phyloP scores from a whole-genome alignment of 2,329 filamentous ascomycete genomes.

The Lachnum nothofagi region DNA sequence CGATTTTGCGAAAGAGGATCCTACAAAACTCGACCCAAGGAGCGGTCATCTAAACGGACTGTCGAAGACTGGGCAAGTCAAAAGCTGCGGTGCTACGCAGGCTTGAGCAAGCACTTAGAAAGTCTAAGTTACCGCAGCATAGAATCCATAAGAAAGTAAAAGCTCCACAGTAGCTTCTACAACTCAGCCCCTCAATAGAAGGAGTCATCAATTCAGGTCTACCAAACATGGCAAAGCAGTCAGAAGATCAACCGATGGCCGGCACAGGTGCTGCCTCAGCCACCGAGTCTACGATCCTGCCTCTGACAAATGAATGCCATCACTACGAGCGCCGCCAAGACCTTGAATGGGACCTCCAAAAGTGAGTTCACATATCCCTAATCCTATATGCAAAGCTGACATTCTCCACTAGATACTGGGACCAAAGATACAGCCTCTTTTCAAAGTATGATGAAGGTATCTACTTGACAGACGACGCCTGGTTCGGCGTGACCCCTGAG shows the following conservation, averaged over 20 bases:
- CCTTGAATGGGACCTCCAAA: conserved; percentile 78
- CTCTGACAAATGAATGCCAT: conserved; percentile 59
- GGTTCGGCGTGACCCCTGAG: conserved; percentile 96
- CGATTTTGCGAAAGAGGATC: not conserved
- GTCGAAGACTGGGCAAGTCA: not conserved
- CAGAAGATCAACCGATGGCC: not conserved
- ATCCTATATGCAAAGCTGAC: not conserved
- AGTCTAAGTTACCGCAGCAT: not conserved
- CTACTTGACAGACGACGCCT: conserved; percentile 85
- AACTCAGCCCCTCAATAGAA: too few relatives aligned
- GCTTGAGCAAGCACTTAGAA: not conserved
- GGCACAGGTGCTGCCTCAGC: not conserved
- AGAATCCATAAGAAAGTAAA: not conserved
- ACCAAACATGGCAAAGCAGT: not conserved
- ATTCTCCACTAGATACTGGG: conserved; percentile 66
- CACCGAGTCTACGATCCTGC: conserved; percentile 17
- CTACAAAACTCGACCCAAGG: not conserved
- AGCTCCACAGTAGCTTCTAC: not conserved
- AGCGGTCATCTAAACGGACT: not conserved
- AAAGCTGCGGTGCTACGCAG: too few relatives aligned
- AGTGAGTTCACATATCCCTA: conserved; percentile 47
- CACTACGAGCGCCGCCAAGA: conserved; percentile 68
- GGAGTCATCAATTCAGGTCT: too few relatives aligned
- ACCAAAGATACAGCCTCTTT: conserved; percentile 83
- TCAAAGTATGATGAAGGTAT: conserved; percentile 81